Percentiles rank a stretch among this genome's conserved stretches.
These are phyloP conservation scores for Ogataea parapolymorpha DNA, from an alignment of 805 yeast species.

Conservation along the genomic window DNA sequence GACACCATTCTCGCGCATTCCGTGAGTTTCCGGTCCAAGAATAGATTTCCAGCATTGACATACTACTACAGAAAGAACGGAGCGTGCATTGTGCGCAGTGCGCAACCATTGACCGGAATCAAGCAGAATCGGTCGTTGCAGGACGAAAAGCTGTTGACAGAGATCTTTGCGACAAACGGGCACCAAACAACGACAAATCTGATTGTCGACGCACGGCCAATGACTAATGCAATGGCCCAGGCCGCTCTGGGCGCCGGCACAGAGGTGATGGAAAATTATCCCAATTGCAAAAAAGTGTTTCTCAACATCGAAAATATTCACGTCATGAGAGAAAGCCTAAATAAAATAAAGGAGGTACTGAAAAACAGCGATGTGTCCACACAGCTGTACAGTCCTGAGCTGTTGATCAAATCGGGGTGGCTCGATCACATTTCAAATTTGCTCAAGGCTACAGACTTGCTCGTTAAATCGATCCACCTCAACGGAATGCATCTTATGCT, in stretches of 20 bases:
- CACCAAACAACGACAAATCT: conserved; percentile 41
- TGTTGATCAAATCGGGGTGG: conserved; percentile 74
- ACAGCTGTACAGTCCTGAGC: conserved; percentile 45
- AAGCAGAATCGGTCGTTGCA: conserved; percentile 86
- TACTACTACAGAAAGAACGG: conserved; percentile 69
- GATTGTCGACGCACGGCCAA: conserved; percentile 87
- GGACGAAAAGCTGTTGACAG: conserved; percentile 79
- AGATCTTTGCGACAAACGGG: conserved; percentile 64
- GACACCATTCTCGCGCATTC: conserved; percentile 84
- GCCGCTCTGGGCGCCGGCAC: conserved; percentile 98
- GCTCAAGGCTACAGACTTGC: conserved; percentile 69
- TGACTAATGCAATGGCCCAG: conserved; percentile 94
- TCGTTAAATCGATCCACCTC: conserved; percentile 77
- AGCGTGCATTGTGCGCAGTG: conserved; percentile 79
- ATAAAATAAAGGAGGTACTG: conserved; percentile 57
- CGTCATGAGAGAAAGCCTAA: conserved; percentile 84
- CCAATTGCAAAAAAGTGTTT: conserved; percentile 65
- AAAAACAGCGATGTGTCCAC: conserved; percentile 63
- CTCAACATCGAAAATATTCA: conserved; percentile 94
- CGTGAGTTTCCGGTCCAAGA: conserved; percentile 79
- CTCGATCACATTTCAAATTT: conserved; percentile 64
- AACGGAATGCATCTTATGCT: conserved; percentile 79
- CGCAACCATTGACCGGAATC: conserved; percentile 91
- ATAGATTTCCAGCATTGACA: conserved; percentile 76
- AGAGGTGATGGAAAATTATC: conserved; percentile 85